These are phyloP conservation scores for Quercus phellos DNA, from an alignment of 331 rosid genomes.

Conservation along the genomic window DNA sequence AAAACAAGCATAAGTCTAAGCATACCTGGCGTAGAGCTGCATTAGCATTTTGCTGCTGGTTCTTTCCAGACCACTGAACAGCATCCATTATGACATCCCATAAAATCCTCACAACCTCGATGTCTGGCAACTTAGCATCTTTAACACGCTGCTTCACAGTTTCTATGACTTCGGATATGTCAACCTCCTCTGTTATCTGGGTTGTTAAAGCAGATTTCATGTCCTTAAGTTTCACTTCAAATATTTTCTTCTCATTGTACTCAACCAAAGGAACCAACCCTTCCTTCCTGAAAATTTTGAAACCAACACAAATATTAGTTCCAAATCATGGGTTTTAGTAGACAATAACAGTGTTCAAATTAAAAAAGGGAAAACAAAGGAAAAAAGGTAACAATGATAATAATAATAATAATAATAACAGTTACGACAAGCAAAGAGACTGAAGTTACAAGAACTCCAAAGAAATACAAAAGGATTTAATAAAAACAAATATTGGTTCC, in stretches of 20 bases:
- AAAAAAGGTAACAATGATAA: too few relatives aligned
- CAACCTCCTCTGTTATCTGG: slow-evolving; percentile 90
- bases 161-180: slow-evolving; percentile 90
- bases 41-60: slow-evolving; percentile 99
- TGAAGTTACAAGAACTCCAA: not conserved
- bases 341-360: not conserved
- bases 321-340: not conserved
- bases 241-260: slow-evolving; percentile 91
- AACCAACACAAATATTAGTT: slow-evolving; percentile 4
- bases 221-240: slow-evolving; percentile 91
- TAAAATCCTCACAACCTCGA: slow-evolving; percentile 68
- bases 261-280: slow-evolving; percentile 86
- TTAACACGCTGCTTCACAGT: slow-evolving; percentile 84
- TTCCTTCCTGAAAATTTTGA: slow-evolving; percentile 66
- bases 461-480: not conserved
- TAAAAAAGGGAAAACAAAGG: not conserved
- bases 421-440: not conserved
- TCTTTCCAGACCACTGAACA: slow-evolving; percentile 99
- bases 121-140: slow-evolving; percentile 91
- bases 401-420: too few relatives aligned
- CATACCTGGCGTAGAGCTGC: slow-evolving; percentile 93
- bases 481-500: not conserved
- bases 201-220: slow-evolving; percentile 95
- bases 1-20: slow-evolving; percentile 8
- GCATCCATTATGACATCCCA: slow-evolving; percentile 99